phyloP scores from a whole-genome alignment of 1,139 yeast species.

The Suhomyces chickasaworum region DNA sequence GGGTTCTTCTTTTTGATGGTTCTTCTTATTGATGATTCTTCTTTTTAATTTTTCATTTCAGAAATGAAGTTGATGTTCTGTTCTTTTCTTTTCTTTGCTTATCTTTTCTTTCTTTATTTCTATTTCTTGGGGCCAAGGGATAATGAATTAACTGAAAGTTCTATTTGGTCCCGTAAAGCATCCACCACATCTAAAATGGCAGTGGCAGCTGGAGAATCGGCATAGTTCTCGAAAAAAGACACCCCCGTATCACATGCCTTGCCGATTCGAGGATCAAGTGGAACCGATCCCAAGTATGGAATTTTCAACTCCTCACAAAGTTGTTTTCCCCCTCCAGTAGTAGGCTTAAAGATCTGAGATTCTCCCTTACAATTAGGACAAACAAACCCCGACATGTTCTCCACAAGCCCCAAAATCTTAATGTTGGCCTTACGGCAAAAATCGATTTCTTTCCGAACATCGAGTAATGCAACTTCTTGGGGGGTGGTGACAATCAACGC shows the following conservation, averaged over 20 bases:
- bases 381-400: constrained; percentile 98
- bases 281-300: constrained; percentile 86
- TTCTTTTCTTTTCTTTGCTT: no score
- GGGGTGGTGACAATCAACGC: constrained; percentile 96
- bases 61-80: no score
- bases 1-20: no score
- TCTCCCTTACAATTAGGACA: constrained; percentile 94
- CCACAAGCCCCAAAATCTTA: constrained; percentile 84
- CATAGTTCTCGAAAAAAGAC: constrained; percentile 76
- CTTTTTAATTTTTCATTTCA: no score
- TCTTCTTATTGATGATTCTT: no score
- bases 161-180: constrained; percentile 51
- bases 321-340: constrained; percentile 94
- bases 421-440: constrained; percentile 92
- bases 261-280: constrained; percentile 94
- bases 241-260: constrained; percentile 86
- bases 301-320: constrained; percentile 77
- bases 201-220: constrained; percentile 91
- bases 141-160: constrained; percentile 17
- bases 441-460: constrained; percentile 94
- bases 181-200: constrained; percentile 87
- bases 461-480: constrained; percentile 93
- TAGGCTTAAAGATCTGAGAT: constrained; percentile 87
- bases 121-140: neutral
- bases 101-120: no score